phyloP scores from a whole-genome alignment of 75 land plant genomes.

The Isoetes taiwanensis region DNA sequence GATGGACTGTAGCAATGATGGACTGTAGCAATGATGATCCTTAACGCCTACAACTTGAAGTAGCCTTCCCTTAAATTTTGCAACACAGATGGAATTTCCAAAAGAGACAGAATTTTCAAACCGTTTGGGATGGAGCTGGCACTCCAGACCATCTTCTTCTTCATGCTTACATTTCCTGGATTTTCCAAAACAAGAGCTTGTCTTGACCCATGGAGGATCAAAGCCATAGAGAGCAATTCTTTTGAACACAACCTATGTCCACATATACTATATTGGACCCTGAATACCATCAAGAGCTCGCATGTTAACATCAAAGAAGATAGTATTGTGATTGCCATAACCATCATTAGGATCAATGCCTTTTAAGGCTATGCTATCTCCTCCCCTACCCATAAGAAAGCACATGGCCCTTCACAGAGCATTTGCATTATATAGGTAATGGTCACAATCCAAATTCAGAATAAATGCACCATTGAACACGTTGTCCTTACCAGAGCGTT shows the following conservation, averaged over 20 bases:
- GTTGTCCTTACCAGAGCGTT: constrained; percentile 72
- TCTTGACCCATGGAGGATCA: constrained; percentile 72
- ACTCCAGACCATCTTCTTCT: no score
- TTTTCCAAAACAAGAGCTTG: no score
- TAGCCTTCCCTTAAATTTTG: no score
- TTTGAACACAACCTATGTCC: constrained; percentile 76
- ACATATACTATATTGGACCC: constrained; percentile 91
- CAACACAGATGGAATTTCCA: no score
- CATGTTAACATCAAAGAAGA: constrained; percentile 91
- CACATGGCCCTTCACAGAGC: constrained; percentile 81
- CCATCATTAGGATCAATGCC: no score
- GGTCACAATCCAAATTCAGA: constrained; percentile 88
- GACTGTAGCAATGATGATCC: no score
- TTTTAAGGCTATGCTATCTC: constrained; percentile 68
- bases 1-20: no score
- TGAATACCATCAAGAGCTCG: constrained; percentile 83
- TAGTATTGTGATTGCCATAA: constrained; percentile 88
- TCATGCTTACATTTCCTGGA: no score
- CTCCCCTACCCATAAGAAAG: constrained; percentile 81
- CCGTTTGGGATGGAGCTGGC: no score
- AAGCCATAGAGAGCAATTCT: constrained; percentile 82
- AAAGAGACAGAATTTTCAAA: no score
- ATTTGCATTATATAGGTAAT: constrained; percentile 71
- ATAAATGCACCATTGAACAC: constrained; percentile 92
- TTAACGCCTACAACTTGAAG: no score